Conservation (phyloP, 169 alveolate species). For the Plasmodium falciparum region DNA sequence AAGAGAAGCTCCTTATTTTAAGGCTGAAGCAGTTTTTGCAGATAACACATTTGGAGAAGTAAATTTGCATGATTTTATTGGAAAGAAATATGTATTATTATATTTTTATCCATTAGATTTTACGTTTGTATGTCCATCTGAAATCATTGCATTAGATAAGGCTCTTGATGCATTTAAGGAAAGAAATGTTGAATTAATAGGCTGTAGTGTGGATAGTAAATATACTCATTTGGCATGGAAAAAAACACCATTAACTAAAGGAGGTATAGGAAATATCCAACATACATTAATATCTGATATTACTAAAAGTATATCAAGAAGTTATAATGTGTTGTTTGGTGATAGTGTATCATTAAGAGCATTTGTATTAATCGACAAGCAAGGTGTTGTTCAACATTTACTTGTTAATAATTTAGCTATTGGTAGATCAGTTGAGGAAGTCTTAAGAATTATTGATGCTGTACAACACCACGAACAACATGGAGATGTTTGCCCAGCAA, state of each 20-base stretch:
- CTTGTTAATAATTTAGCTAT: slow-evolving; percentile 98
- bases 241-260: slow-evolving; percentile 95
- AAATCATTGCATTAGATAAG: slow-evolving; percentile 96
- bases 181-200: slow-evolving; percentile 93
- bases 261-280: slow-evolving; percentile 97
- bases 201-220: slow-evolving; percentile 97
- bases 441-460: slow-evolving; percentile 96
- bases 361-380: slow-evolving; percentile 97
- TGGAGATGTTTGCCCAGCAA: slow-evolving; percentile 99
- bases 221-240: slow-evolving; percentile 98
- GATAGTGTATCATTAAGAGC: slow-evolving; percentile 97
- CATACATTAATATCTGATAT: slow-evolving; percentile 96
- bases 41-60: slow-evolving; percentile 94
- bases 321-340: slow-evolving; percentile 94
- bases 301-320: slow-evolving; percentile 91
- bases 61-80: slow-evolving; percentile 93
- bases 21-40: slow-evolving; percentile 95
- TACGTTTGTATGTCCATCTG: slow-evolving; percentile 99
- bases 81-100: slow-evolving; percentile 95
- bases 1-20: slow-evolving; percentile 96
- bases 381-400: slow-evolving; percentile 96
- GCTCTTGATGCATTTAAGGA: slow-evolving; percentile 94
- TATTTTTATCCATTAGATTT: slow-evolving; percentile 99
- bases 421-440: slow-evolving; percentile 98
- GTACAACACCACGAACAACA: slow-evolving; percentile 95